Base-by-base conservation (phyloP, 2,329 filamentous ascomycete species). In the Fusarium chaquense region DNA sequence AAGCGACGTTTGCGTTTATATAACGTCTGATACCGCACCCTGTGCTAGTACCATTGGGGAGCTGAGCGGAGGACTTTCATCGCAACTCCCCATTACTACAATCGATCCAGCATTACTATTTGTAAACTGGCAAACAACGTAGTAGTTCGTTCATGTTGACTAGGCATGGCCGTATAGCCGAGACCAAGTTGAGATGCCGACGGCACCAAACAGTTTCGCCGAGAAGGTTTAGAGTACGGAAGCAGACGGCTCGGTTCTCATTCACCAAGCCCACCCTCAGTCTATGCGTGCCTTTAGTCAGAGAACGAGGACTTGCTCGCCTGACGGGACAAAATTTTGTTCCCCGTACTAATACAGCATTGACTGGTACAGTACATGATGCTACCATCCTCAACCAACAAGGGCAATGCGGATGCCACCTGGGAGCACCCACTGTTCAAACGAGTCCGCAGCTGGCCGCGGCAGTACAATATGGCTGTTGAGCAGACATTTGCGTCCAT, bases 401-500 rank as follows among this genome's bases (percentile, higher is more conserved):
- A 65, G 43, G 51, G 63, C 36, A 58, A 58, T 49, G 45, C 51
- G 54, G 66, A 59, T 57, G 51, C 41, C 41, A 65, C 58, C 69
- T 58, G 49, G 32, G 24, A 60, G 38, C 62, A 58, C 52, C 58
- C 53, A 67, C 60, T 53, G 43, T 55, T 46, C 36, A 50, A 52
- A 54, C 36, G 33, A 60, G 56, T 63, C 51, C 49, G 45, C 46
- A 57, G 57, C 53, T 58, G 54, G 55, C 47, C 40, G 50, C 52
- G 47, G 67, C 67, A 52, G 57, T 62, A 73, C 71, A 55, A 58
- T 52, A 38, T 61, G 60, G 58, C 47, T 44, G 57, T 45, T 57
- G 58, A 59, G 57, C 67, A 62, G 58, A 69, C 35, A 62, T 65
- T 56, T 59, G 52, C 69, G 58, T 58, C 57, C 59, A 58, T 61